phyloP scores from a whole-genome alignment of 78 protist genomes.

The Speleostelium caveatum region DNA sequence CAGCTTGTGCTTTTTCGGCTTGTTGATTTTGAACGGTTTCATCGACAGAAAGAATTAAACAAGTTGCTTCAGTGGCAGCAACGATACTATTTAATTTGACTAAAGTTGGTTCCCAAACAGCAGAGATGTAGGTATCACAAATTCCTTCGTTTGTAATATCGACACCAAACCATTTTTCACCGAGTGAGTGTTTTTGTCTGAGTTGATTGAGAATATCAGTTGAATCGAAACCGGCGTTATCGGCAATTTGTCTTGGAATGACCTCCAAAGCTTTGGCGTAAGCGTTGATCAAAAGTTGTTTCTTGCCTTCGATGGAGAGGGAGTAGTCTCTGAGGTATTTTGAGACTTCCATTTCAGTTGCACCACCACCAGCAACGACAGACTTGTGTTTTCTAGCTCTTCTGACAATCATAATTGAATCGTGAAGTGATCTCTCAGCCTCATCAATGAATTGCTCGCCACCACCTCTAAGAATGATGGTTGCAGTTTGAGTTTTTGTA shows the following conservation, averaged over 20 bases:
- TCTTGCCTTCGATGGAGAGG: slow-evolving; percentile 93
- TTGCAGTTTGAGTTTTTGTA: slow-evolving; percentile 89
- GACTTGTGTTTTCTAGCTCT: slow-evolving; percentile 93
- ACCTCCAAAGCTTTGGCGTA: slow-evolving; percentile 98
- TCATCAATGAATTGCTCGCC: slow-evolving; percentile 98
- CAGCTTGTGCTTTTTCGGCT: slow-evolving; percentile 87
- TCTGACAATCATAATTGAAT: slow-evolving; percentile 97
- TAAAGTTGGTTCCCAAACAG: slow-evolving; percentile 99
- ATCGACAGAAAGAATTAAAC: slow-evolving; percentile 98
- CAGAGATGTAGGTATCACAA: slow-evolving; percentile 94
- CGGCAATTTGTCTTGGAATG: slow-evolving; percentile 97
- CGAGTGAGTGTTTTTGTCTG: slow-evolving; percentile 94
- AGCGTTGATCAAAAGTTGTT: slow-evolving; percentile 96
- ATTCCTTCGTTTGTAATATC: slow-evolving; percentile 96
- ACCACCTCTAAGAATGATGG: slow-evolving; percentile 99
- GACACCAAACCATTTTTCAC: slow-evolving; percentile 97
- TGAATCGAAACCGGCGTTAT: slow-evolving; percentile 99
- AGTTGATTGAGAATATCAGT: slow-evolving; percentile 98
- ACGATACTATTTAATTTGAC: slow-evolving; percentile 96
- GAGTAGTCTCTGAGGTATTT: slow-evolving; percentile 91
- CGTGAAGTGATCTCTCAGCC: slow-evolving; percentile 99
- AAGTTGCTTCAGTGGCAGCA: slow-evolving; percentile 99
- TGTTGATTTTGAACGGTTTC: slow-evolving; percentile 96
- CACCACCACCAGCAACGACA: slow-evolving; percentile 99
- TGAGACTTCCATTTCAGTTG: slow-evolving; percentile 98